Percentiles rank a stretch among this genome's conserved stretches.
These are phyloP conservation scores for Lathyrus tuberosus DNA, from an alignment of 306 rosid species.

Conservation along the genomic window DNA sequence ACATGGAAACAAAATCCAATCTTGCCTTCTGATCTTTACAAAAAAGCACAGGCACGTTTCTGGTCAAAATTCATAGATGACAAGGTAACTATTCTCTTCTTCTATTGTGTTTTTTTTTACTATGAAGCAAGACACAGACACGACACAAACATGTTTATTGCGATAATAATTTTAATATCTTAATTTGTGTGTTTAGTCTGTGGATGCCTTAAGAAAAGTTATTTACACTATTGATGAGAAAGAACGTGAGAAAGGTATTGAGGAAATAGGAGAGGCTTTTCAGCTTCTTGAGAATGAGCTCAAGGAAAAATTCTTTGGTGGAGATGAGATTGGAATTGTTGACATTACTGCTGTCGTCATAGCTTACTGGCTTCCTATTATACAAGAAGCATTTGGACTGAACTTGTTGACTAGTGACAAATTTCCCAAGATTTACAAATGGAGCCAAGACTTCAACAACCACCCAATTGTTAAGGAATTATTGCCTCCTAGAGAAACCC, in stretches of 20 bases:
- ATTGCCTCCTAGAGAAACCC: constrained; percentile 45
- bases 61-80: constrained; percentile 66
- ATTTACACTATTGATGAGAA: constrained; percentile 6
- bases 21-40: constrained; percentile 50
- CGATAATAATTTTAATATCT: neutral
- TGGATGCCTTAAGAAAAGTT: constrained; percentile 18
- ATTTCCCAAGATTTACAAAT: constrained; percentile 47
- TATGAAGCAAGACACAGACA: too few relatives aligned
- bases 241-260: constrained; percentile 43
- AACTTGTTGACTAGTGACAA: constrained; percentile 42
- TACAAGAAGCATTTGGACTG: constrained; percentile 45
- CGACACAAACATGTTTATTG: too few relatives aligned
- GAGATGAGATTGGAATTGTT: constrained; percentile 49
- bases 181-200: constrained; percentile 14
- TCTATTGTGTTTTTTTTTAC: too few relatives aligned
- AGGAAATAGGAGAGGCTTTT: constrained; percentile 42
- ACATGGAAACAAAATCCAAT: constrained; percentile 48
- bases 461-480: constrained; percentile 38
- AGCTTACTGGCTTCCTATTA: neutral
- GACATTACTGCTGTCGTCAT: constrained; percentile 49
- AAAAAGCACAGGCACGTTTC: constrained; percentile 56
- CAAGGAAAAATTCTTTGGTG: constrained; percentile 61
- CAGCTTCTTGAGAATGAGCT: constrained; percentile 57
- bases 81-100: constrained; percentile 40
- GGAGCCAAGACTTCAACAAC: constrained; percentile 45